Conservation (phyloP, 2,329 filamentous ascomycete species). For the Canariomyces notabilis region DNA sequence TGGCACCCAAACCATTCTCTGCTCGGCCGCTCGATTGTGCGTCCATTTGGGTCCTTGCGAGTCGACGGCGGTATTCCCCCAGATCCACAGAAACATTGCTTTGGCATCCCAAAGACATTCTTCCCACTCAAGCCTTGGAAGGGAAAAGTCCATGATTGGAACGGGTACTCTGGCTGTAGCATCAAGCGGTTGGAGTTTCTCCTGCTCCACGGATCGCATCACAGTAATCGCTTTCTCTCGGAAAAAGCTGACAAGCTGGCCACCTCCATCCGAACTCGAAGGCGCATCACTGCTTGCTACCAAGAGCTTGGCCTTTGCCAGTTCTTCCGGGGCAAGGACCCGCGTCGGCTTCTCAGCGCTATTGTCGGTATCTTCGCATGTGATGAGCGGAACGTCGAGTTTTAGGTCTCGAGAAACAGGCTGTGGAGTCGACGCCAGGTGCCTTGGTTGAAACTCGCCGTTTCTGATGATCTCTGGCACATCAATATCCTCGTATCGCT, state of each 20-base stretch:
- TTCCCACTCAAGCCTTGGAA: constrained; percentile 25
- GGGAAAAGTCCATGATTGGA: constrained; percentile 28
- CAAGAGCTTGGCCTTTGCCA: constrained; percentile 15
- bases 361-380: constrained; percentile 3
- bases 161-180: constrained; percentile 25
- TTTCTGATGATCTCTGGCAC: constrained; percentile 20
- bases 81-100: constrained; percentile 24
- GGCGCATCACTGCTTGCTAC: constrained; percentile 14
- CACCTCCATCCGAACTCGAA: constrained; percentile 15
- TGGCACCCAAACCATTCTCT: constrained; percentile 27
- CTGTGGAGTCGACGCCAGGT: not conserved
- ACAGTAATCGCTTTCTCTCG: constrained; percentile 13
- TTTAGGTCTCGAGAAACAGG: constrained; percentile 17
- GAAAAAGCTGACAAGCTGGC: constrained; percentile 17
- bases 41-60: constrained; percentile 25
- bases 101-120: constrained; percentile 12
- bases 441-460: constrained; percentile 5
- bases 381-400: constrained; percentile 24
- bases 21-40: constrained; percentile 18
- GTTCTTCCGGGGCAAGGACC: constrained; percentile 14
- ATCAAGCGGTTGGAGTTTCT: constrained; percentile 27
- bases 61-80: constrained; percentile 12
- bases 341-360: not conserved
- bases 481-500: constrained; percentile 20
- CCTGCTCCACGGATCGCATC: constrained; percentile 26